phyloP scores from a whole-genome alignment of 345 rosid species.

The Capsella bursapastoris region DNA sequence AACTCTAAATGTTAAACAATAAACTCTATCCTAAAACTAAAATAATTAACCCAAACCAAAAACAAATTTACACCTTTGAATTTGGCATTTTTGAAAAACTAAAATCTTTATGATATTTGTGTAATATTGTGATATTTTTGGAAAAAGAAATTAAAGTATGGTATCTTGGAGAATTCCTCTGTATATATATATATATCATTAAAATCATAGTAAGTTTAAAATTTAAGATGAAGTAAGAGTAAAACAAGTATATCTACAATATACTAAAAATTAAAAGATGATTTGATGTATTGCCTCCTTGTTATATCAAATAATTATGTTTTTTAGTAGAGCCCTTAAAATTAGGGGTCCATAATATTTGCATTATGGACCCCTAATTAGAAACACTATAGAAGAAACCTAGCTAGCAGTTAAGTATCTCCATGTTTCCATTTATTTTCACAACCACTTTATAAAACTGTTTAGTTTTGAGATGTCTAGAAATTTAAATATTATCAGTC shows the following conservation, averaged over 20 bases:
- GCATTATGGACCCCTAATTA: background rate
- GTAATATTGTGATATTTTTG: too few relatives aligned
- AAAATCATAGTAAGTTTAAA: background rate
- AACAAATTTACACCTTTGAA: too few relatives aligned
- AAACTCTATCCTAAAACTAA: too few relatives aligned
- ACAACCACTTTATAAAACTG: background rate
- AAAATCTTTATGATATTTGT: too few relatives aligned
- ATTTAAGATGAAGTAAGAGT: background rate
- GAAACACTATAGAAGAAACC: background rate
- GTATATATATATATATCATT: background rate
- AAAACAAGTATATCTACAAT: background rate
- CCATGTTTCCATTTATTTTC: background rate
- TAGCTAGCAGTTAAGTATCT: background rate
- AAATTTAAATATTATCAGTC: background rate
- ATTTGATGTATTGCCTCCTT: background rate
- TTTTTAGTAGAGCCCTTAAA: background rate
- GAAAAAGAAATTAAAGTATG: too few relatives aligned
- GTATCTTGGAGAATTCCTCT: too few relatives aligned
- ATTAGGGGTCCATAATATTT: background rate
- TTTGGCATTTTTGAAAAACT: too few relatives aligned
- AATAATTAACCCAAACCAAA: too few relatives aligned
- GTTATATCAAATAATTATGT: background rate
- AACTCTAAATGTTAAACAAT: too few relatives aligned
- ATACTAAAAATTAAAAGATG: background rate
- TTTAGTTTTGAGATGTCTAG: slow-evolving; percentile 1